Evolutionary conservation across 495 filamentous ascomycete genomes (phyloP).

Genomic region (Aspergillus biplanus): DNA sequence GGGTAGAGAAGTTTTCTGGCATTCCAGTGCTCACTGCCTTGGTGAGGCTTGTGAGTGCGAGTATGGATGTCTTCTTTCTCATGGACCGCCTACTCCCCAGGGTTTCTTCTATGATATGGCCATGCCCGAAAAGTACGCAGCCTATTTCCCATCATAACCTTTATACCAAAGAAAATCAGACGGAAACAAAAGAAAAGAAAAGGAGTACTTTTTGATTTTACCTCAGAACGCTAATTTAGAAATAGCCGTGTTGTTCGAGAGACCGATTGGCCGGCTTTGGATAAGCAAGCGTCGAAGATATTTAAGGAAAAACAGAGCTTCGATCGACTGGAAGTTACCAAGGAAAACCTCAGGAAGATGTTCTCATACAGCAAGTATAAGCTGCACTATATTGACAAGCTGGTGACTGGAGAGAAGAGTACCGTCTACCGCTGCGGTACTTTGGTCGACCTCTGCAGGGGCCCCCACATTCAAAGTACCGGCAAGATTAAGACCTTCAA

Average conservation of each 20-base stretch:
- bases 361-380: conserved; percentile 96
- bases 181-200: neutral
- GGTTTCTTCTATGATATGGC: conserved; percentile 99
- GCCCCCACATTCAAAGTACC: conserved; percentile 88
- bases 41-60: conserved; percentile 89
- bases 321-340: conserved; percentile 84
- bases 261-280: conserved; percentile 78
- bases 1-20: conserved; percentile 88
- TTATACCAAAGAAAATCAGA: neutral
- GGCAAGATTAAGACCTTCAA: conserved; percentile 90
- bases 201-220: neutral
- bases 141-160: conserved; percentile 1
- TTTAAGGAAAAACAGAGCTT: conserved; percentile 98
- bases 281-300: conserved; percentile 71
- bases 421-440: conserved; percentile 91
- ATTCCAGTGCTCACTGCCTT: conserved; percentile 90
- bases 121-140: conserved; percentile 64
- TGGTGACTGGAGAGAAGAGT: conserved; percentile 86
- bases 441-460: conserved; percentile 79
- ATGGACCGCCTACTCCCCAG: conserved; percentile 88
- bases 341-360: conserved; percentile 92
- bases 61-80: conserved; percentile 87
- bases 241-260: conserved; percentile 65
- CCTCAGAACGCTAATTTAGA: conserved; percentile 10
- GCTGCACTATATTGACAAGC: conserved; percentile 91